phyloP scores from a whole-genome alignment of 2,329 filamentous ascomycete species.

The Ascochyta clinopodiicola region DNA sequence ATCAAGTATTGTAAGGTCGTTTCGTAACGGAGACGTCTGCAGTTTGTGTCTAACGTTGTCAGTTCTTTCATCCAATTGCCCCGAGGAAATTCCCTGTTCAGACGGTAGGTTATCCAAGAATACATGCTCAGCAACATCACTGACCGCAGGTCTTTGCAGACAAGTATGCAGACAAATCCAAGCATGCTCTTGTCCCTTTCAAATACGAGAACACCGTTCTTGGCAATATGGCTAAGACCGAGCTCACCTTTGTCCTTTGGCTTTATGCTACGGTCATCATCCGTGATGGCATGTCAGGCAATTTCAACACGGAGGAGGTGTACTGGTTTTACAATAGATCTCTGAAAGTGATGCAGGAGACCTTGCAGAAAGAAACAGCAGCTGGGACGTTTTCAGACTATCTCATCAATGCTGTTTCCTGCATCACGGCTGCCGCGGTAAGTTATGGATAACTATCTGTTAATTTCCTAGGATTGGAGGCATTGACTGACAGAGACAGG shows the following conservation, averaged over 20 bases:
- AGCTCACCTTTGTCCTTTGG: constrained; percentile 29
- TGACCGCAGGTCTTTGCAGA: constrained; percentile 11
- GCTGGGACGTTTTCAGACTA: constrained; percentile 20
- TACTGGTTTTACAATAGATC: constrained; percentile 24
- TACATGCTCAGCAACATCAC: not conserved
- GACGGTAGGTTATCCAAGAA: constrained; percentile 14
- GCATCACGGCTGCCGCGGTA: constrained; percentile 31
- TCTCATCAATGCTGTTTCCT: constrained; percentile 23
- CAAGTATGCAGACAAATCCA: constrained; percentile 25
- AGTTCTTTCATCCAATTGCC: constrained; percentile 28
- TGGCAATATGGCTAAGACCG: constrained; percentile 25
- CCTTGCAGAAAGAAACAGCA: constrained; percentile 17
- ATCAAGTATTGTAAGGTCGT: constrained; percentile 30
- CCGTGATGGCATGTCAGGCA: constrained; percentile 21
- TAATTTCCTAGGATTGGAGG: too few relatives aligned
- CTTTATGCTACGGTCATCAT: constrained; percentile 29
- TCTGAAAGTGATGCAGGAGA: constrained; percentile 23
- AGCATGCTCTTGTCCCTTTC: constrained; percentile 14
- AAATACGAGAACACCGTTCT: constrained; percentile 28
- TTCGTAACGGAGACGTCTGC: not conserved
- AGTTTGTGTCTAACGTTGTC: not conserved
- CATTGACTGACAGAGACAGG: not conserved
- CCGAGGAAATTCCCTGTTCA: constrained; percentile 28
- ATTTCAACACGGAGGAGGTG: constrained; percentile 21
- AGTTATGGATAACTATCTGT: not conserved